Evolutionary conservation across 108 stramenopile species (phyloP).

Genomic region (Skeletonema menzelii): DNA sequence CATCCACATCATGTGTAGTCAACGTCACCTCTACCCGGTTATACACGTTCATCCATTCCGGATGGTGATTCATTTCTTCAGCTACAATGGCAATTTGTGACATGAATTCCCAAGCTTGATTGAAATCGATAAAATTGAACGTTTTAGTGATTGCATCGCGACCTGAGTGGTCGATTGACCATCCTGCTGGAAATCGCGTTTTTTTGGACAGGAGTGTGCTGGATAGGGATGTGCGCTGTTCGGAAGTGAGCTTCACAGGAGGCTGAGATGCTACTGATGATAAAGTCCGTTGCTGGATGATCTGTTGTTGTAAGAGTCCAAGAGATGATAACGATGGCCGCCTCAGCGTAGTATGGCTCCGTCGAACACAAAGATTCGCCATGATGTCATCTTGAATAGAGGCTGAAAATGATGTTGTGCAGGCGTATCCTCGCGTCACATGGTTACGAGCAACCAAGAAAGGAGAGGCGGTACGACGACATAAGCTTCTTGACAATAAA

Average conservation of each 20-base stretch:
- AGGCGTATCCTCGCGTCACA: too few species aligned
- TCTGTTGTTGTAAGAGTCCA: too few species aligned
- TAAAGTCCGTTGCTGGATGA: not conserved
- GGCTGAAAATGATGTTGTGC: too few species aligned
- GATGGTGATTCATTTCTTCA: slow-evolving; percentile 97
- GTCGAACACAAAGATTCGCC: too few species aligned
- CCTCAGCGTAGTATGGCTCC: too few species aligned
- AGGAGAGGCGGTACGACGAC: too few species aligned
- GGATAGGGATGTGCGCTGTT: slow-evolving; percentile 1
- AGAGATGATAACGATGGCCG: too few species aligned
- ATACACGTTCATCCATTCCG: slow-evolving; percentile 99
- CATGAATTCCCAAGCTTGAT: slow-evolving; percentile 96
- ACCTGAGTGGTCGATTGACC: not conserved
- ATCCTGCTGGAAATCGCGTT: not conserved
- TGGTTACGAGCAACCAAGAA: too few species aligned
- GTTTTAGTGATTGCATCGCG: slow-evolving; percentile 79
- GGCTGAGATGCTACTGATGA: not conserved
- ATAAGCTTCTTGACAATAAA: too few species aligned
- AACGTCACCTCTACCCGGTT: slow-evolving; percentile 88
- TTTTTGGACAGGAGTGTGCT: slow-evolving; percentile 4
- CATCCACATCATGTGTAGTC: slow-evolving; percentile 83
- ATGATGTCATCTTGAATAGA: too few species aligned
- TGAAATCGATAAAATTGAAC: slow-evolving; percentile 83
- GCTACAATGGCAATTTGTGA: slow-evolving; percentile 81
- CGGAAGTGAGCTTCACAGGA: not conserved